phyloP scores from a whole-genome alignment of 352 stramenopile genomes.

The Phytopythium mirpurense region DNA sequence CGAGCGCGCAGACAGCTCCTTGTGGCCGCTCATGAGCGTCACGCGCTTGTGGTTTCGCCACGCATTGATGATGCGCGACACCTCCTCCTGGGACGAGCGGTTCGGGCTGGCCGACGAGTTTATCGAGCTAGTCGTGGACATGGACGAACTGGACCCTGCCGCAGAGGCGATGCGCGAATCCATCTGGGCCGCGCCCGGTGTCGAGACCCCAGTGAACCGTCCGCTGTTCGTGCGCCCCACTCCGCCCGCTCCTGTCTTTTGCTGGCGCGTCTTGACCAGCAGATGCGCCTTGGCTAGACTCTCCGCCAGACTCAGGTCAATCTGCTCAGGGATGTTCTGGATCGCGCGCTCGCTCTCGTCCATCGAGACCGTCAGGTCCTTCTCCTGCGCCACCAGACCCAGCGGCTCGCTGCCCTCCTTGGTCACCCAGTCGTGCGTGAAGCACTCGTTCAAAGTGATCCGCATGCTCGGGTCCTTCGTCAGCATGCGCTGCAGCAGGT shows the following conservation, averaged over 20 bases:
- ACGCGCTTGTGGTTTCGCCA: conserved; percentile 86
- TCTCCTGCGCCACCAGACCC: conserved; percentile 33
- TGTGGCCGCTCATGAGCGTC: conserved; percentile 85
- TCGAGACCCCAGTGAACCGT: conserved; percentile 22
- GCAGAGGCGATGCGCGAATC: conserved; percentile 42
- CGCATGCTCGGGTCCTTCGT: conserved; percentile 83
- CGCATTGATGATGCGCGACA: conserved; percentile 72
- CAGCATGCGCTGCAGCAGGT: conserved; percentile 89
- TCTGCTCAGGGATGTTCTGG: conserved; percentile 83
- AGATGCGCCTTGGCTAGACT: conserved; percentile 72
- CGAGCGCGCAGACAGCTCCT: conserved; percentile 70
- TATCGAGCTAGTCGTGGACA: conserved; percentile 31
- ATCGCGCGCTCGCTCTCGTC: conserved; percentile 84
- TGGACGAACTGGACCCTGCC: conserved; percentile 14
- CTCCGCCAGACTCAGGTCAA: conserved; percentile 71
- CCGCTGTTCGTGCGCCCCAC: conserved; percentile 51
- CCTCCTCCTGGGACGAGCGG: conserved; percentile 59
- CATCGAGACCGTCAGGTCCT: conserved; percentile 71
- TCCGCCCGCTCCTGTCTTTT: conserved; percentile 22
- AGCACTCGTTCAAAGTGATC: conserved; percentile 77
- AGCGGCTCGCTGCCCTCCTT: conserved; percentile 90
- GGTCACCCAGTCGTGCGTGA: conserved; percentile 90
- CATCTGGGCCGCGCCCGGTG: conserved; percentile 31
- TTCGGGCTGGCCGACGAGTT: conserved; percentile 43
- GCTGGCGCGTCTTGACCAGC: conserved; percentile 68